Evolutionary conservation across 2,329 filamentous ascomycete species (phyloP), one percentile per base, ranked within the genome.

Genomic region (Harringtonia lauricola): DNA sequence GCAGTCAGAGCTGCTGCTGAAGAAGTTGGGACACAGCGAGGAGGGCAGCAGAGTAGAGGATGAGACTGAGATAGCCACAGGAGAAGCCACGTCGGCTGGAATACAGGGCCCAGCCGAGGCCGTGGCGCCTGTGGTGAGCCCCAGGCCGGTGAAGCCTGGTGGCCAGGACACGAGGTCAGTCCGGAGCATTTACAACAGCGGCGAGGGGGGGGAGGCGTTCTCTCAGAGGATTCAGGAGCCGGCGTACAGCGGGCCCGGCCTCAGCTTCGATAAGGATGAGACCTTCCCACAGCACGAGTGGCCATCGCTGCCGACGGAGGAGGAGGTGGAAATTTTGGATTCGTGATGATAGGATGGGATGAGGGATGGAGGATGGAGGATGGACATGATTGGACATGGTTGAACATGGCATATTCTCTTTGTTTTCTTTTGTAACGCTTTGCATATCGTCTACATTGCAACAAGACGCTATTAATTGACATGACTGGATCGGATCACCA

Each of bases 1-100:
- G 55, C 81, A 86, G 62, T 77, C 74, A 43, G 74, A 80, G 52
- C 67, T 74, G 44, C 63, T 86, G 52, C 64, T 76, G 45, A 64
- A 68, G 55, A 74, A 65, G 57, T 64, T 81, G 22, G 66, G 66
- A 36, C 60, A 56, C 28, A 57, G 57, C 39, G 44, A 48, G 30
- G 40, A 42, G n/a, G n/a, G n/a, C n/a, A n/a, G n/a, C n/a, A n/a
- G n/a, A n/a, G n/a, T 36, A 35, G 42, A 44, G 41, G 39, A 41
- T 47, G 48, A 39, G 34, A 47, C 22, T 38, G 47, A 51, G 49
- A 46, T 39, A 37, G 51, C 54, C 38, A 54, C 55, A 69, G 42
- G 38, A 15, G 51, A 63, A 61, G 40, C 53, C 63, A 36, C 31
- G 41, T 68, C 67, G 36, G 66, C 68, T 37, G 18, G 67, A 64